Percentiles rank a stretch among this genome's conserved stretches.
Conservation (phyloP, 768 basidiomycete genomes). For the Collybia sp. region DNA sequence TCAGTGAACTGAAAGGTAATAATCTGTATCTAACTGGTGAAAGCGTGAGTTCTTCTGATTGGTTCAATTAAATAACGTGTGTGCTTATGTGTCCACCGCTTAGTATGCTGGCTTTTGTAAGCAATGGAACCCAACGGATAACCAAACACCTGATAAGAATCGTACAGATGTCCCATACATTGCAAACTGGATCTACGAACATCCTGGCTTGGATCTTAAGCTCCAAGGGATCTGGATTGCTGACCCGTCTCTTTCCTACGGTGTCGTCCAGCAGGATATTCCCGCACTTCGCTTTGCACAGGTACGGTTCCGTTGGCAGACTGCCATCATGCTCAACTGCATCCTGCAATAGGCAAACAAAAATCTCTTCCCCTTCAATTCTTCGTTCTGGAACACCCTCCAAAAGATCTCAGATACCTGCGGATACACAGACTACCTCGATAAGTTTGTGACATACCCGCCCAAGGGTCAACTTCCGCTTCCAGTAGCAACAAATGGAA, state of each 20-base stretch:
- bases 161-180: slow-evolving; percentile 44
- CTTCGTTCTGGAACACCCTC: slow-evolving; percentile 46
- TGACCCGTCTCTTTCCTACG: slow-evolving; percentile 42
- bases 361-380: slow-evolving; percentile 58
- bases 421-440: slow-evolving; percentile 57
- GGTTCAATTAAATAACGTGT: background rate
- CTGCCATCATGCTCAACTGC: background rate
- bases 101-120: slow-evolving; percentile 70
- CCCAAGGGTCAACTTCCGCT: slow-evolving; percentile 59
- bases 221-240: slow-evolving; percentile 64
- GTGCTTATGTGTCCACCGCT: background rate
- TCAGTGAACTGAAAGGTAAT: slow-evolving; percentile 62
- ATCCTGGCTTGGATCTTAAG: slow-evolving; percentile 47
- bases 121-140: slow-evolving; percentile 13
- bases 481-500: slow-evolving; percentile 42
- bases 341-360: slow-evolving; percentile 36
- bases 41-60: slow-evolving; percentile 42
- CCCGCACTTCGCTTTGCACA: slow-evolving; percentile 59
- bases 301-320: slow-evolving; percentile 13
- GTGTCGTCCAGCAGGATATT: slow-evolving; percentile 56
- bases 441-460: slow-evolving; percentile 60
- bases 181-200: slow-evolving; percentile 65
- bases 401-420: slow-evolving; percentile 49
- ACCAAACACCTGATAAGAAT: background rate
- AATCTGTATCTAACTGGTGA: slow-evolving; percentile 62